A percentile compares a stretch with the other conserved stretches of the same genome.
Evolutionary conservation across 441 rosid genomes (phyloP).

Genomic region (Adansonia gregorii): DNA sequence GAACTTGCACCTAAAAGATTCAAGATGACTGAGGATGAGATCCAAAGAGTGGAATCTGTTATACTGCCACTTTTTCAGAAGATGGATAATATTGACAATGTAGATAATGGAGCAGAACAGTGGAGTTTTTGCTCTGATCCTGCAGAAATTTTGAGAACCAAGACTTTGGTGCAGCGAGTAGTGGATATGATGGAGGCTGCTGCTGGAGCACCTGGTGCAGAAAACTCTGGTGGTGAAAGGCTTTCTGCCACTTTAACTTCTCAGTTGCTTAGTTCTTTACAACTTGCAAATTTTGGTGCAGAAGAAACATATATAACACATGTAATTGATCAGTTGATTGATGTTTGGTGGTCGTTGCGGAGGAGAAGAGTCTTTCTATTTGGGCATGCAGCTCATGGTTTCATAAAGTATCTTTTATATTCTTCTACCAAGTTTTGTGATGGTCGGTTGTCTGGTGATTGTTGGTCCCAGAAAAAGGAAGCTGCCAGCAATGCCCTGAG

Average conservation of each 20-base stretch:
- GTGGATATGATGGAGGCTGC: slow-evolving; percentile 73
- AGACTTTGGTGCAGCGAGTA: slow-evolving; percentile 58
- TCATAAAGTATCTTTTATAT: slow-evolving; percentile 73
- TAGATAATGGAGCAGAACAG: slow-evolving; percentile 42
- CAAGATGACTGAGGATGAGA: slow-evolving; percentile 76
- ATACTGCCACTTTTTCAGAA: slow-evolving; percentile 53
- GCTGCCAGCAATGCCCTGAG: slow-evolving; percentile 70
- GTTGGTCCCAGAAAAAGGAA: slow-evolving; percentile 59
- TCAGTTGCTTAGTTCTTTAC: slow-evolving; percentile 55
- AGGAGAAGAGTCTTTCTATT: slow-evolving; percentile 86
- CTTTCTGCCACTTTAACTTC: slow-evolving; percentile 75
- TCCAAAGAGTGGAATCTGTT: slow-evolving; percentile 52
- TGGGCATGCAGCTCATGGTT: slow-evolving; percentile 90
- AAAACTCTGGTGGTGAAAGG: slow-evolving; percentile 57
- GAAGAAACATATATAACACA: slow-evolving; percentile 51
- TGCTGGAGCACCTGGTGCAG: slow-evolving; percentile 78
- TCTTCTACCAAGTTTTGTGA: slow-evolving; percentile 62
- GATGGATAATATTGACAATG: slow-evolving; percentile 29
- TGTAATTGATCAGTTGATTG: slow-evolving; percentile 66
- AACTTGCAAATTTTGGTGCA: slow-evolving; percentile 42
- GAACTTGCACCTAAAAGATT: slow-evolving; percentile 74
- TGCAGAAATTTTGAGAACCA: slow-evolving; percentile 45
- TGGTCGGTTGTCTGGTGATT: slow-evolving; percentile 55
- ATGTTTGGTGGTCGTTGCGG: slow-evolving; percentile 90
- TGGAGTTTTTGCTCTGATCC: slow-evolving; percentile 37